Evolutionary conservation across 306 rosid species (phyloP).

Genomic region (cucumber (Cucumis sativus)): DNA sequence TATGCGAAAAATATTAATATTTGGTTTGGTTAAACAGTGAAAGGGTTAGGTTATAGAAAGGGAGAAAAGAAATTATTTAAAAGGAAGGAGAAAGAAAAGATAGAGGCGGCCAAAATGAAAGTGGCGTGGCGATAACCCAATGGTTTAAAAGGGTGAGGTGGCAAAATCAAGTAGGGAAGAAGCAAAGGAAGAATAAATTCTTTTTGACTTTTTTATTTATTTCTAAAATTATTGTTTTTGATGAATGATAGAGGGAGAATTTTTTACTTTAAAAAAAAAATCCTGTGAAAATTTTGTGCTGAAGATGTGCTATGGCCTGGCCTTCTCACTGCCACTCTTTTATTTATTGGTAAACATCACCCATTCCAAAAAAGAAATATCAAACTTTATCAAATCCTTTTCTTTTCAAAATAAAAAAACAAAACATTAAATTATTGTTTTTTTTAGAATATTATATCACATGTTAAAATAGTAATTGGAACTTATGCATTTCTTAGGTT

Average conservation of each 20-base stretch:
- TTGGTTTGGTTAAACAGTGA: too few species aligned
- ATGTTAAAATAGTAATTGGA: not conserved
- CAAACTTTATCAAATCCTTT: not conserved
- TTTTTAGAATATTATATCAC: not conserved
- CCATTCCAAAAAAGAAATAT: not conserved
- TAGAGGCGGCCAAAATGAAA: not conserved
- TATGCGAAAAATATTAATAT: too few species aligned
- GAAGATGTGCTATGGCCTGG: not conserved
- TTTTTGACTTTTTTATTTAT: not conserved
- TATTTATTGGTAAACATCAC: conserved; percentile 2
- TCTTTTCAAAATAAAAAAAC: not conserved
- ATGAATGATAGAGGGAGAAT: not conserved
- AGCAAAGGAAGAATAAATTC: not conserved
- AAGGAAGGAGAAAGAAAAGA: not conserved
- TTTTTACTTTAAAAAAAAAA: not conserved
- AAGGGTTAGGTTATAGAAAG: too few species aligned
- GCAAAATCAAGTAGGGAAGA: not conserved
- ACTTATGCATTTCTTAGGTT: not conserved
- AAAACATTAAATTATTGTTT: not conserved
- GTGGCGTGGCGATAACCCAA: not conserved
- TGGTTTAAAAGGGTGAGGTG: not conserved
- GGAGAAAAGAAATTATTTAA: too few species aligned
- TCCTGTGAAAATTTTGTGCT: not conserved
- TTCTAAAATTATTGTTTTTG: too few species aligned
- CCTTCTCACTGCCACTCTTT: conserved; percentile 13